Conservation (phyloP, 768 basidiomycete genomes). For the Infundibulicybe gibba region DNA sequence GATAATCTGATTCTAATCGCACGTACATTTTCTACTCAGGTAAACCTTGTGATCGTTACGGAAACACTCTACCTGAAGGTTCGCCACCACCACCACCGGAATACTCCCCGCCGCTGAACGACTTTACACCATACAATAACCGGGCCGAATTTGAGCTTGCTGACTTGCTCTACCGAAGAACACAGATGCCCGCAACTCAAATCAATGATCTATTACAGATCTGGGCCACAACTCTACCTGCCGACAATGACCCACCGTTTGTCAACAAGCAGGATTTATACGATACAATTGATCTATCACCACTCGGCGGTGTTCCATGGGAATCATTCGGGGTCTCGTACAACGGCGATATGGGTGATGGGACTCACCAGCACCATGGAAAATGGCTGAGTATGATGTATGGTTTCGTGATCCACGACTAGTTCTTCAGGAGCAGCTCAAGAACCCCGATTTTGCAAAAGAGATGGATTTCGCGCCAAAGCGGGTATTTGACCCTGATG, state of each 20-base stretch:
- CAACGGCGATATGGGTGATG: slow-evolving; percentile 11
- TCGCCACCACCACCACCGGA: background rate
- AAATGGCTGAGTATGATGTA: slow-evolving; percentile 19
- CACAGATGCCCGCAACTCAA: slow-evolving; percentile 14
- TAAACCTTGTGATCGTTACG: background rate
- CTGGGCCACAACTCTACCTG: slow-evolving; percentile 13
- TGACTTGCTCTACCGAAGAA: slow-evolving; percentile 11
- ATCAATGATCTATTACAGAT: slow-evolving; percentile 21
- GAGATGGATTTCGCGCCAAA: slow-evolving; percentile 30
- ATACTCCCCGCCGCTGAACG: background rate
- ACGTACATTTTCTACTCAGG: background rate
- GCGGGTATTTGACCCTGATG: slow-evolving; percentile 12
- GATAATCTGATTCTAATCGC: too few relatives aligned
- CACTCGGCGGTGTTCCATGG: slow-evolving; percentile 33
- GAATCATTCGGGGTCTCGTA: slow-evolving; percentile 24
- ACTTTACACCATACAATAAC: slow-evolving; percentile 11
- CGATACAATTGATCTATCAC: slow-evolving; percentile 28
- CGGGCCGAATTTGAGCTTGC: slow-evolving; percentile 9
- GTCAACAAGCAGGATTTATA: slow-evolving; percentile 23
- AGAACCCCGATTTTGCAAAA: slow-evolving; percentile 27
- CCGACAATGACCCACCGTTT: slow-evolving; percentile 24
- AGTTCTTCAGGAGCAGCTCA: slow-evolving; percentile 23
- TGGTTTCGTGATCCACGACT: slow-evolving; percentile 26
- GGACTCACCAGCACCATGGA: slow-evolving; percentile 29
- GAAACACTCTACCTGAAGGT: background rate